These are phyloP conservation scores for Lasiodiplodia sp. DNA, from an alignment of 2,329 filamentous ascomycete species.

Conservation along the genomic window DNA sequence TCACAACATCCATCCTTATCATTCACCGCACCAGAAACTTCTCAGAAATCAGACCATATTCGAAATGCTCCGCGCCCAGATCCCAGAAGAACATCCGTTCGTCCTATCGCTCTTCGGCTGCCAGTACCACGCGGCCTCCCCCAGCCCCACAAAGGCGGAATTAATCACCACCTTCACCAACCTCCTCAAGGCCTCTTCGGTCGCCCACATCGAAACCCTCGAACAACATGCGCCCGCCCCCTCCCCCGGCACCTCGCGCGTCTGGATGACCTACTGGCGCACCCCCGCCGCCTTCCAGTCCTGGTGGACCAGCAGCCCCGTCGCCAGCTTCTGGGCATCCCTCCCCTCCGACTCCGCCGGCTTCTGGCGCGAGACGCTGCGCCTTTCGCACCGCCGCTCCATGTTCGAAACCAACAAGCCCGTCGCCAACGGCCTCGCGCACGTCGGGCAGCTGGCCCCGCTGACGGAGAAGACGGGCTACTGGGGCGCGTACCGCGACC, in stretches of 20 bases:
- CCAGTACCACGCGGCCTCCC: background rate
- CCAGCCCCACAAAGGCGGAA: background rate
- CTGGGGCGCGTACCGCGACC: constrained; percentile 18
- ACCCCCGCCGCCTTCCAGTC: background rate
- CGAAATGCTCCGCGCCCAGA: background rate
- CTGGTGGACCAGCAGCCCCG: background rate
- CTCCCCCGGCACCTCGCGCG: background rate
- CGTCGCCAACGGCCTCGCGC: background rate
- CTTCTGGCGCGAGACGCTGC: background rate
- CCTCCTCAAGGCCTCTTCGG: background rate
- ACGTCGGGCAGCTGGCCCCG: background rate
- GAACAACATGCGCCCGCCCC: background rate
- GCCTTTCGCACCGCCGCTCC: background rate
- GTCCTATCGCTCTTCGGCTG: constrained; percentile 2
- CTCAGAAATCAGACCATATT: background rate
- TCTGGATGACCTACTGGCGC: constrained; percentile 16
- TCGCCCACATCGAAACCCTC: background rate
- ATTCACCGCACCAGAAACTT: background rate
- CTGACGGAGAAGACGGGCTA: constrained; percentile 7
- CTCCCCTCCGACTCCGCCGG: background rate
- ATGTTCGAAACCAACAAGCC: constrained; percentile 15
- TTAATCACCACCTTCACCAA: background rate
- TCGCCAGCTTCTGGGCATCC: constrained; percentile 1
- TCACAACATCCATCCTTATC: background rate
- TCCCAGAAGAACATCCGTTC: background rate